These are phyloP conservation scores for Eucalyptus rudis DNA, from an alignment of 345 rosid species.

Conservation along the genomic window DNA sequence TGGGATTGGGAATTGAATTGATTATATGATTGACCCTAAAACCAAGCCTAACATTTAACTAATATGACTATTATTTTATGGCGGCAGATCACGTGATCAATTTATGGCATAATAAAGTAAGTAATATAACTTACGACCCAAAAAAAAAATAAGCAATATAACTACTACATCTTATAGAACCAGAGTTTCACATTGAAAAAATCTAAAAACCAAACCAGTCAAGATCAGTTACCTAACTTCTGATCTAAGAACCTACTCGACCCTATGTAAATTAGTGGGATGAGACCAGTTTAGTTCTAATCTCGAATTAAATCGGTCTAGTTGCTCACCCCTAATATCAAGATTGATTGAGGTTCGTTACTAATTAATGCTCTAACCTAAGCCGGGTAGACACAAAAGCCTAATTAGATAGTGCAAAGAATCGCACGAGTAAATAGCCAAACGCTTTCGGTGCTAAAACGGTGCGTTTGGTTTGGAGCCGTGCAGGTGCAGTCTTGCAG, in stretches of 20 bases:
- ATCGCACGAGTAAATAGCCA: too few species aligned
- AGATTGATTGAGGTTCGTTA: neutral
- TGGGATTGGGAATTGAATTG: accelerated
- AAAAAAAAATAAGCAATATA: neutral
- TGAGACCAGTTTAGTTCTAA: neutral
- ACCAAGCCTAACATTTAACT: neutral
- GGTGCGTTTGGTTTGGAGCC: neutral
- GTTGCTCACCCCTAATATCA: neutral
- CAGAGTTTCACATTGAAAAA: neutral
- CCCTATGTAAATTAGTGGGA: accelerated
- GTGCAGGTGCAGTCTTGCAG: neutral
- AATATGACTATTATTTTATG: neutral
- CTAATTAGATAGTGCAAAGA: too few species aligned
- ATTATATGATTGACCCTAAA: neutral
- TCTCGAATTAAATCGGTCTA: too few species aligned
- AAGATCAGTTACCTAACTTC: neutral
- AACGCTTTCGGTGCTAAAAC: neutral
- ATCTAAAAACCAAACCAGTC: neutral
- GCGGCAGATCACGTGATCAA: neutral
- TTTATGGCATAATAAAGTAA: neutral
- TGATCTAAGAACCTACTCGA: neutral
- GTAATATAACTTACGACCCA: too few species aligned
- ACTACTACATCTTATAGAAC: neutral
- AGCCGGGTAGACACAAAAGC: neutral
- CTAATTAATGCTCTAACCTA: neutral